A percentile compares a stretch with the other conserved stretches of the same genome.
Conservation (phyloP, 306 rosid species). For the Vigna radiata region DNA sequence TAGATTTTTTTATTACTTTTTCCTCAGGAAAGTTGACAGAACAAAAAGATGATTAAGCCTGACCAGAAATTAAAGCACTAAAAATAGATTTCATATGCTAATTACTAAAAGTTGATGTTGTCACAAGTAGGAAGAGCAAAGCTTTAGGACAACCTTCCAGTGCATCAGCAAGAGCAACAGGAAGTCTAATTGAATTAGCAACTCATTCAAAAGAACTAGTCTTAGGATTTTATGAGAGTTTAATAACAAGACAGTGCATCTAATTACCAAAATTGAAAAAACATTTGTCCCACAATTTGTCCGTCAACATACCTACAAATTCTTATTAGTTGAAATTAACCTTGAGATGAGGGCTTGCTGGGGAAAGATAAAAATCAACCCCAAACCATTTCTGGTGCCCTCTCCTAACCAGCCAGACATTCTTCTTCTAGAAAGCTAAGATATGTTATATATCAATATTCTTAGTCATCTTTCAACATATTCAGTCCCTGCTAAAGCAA, state of each 20-base stretch:
- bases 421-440: slow-evolving; percentile 16
- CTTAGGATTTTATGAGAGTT: not conserved
- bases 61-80: not conserved
- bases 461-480: not conserved
- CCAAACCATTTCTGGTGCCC: slow-evolving; percentile 19
- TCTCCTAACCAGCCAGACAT: slow-evolving; percentile 19
- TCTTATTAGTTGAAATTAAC: slow-evolving; percentile 6
- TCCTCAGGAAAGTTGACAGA: slow-evolving; percentile 2
- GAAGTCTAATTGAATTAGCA: not conserved
- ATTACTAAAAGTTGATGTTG: slow-evolving; percentile 12
- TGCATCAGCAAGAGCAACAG: too few species aligned
- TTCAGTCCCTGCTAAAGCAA: slow-evolving; percentile 2
- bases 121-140: not conserved
- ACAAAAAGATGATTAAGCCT: not conserved
- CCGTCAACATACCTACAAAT: slow-evolving; percentile 15
- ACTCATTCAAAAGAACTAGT: not conserved
- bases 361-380: not conserved
- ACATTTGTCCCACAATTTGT: slow-evolving; percentile 17
- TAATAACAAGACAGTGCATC: slow-evolving; percentile 22
- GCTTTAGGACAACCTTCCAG: not conserved
- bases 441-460: slow-evolving; percentile 7
- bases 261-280: not conserved
- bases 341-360: not conserved
- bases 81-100: slow-evolving; percentile 1
- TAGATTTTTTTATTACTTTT: not conserved